A percentile compares a stretch with the other conserved stretches of the same genome.
Evolutionary conservation across 345 rosid genomes (phyloP).

Genomic region (Citrus trifoliata): DNA sequence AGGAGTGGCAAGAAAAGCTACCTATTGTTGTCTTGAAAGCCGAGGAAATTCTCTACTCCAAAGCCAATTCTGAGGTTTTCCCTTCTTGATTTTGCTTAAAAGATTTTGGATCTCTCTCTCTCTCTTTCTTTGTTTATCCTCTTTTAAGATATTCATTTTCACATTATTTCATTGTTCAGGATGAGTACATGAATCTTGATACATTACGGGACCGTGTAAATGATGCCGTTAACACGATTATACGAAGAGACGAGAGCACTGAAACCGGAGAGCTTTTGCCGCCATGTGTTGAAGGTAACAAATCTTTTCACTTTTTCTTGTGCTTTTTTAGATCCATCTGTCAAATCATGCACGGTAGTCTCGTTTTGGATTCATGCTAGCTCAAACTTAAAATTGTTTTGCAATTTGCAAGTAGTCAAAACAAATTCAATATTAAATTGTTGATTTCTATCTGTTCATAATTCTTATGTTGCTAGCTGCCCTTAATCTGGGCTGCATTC

Average conservation of each 20-base stretch:
- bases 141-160: conserved; percentile 13
- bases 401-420: not conserved
- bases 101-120: conserved; percentile 13
- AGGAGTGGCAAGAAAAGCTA: conserved; percentile 90
- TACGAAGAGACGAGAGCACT: conserved; percentile 77
- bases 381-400: conserved; percentile 1
- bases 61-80: conserved; percentile 93
- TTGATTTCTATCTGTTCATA: not conserved
- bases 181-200: conserved; percentile 68
- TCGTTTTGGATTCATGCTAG: conserved; percentile 8
- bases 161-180: conserved; percentile 34
- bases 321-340: conserved; percentile 14
- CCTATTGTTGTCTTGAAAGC: conserved; percentile 78
- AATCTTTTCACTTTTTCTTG: not conserved
- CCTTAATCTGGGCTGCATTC: conserved; percentile 86
- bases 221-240: conserved; percentile 89
- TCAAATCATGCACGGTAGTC: conserved; percentile 2
- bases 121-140: not conserved
- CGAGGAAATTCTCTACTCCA: conserved; percentile 96
- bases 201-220: conserved; percentile 90
- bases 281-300: conserved; percentile 95
- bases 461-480: conserved; percentile 59
- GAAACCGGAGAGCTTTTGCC: conserved; percentile 90
- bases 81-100: conserved; percentile 9
- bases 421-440: not conserved